Base-by-base conservation (phyloP, 352 stramenopile species). In the Phytophthora constricta region DNA sequence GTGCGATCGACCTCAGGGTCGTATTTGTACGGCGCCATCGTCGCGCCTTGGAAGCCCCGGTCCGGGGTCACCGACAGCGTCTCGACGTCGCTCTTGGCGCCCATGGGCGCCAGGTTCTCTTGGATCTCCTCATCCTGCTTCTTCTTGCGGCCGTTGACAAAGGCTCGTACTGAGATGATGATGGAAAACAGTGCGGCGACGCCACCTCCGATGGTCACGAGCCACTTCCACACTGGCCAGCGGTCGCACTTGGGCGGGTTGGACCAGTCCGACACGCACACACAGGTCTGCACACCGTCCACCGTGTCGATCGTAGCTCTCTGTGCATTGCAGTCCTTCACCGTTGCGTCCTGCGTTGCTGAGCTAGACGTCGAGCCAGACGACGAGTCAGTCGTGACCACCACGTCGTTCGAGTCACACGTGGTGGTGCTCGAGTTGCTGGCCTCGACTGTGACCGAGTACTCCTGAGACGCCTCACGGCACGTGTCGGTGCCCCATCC, bases 211-310 rank as follows among this genome's bases (percentile, higher is more conserved):
- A 90, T 72, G 0, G 82, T 90, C 4, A 89, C 68, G 27, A 86
- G 56, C 65, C 72, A 85, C 62, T 89, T 89, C 66, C 79, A 89
- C 26, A 79, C 65, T 5, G 82, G 77, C 66, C 73, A 85, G 37
- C 63, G 51, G 43, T 83, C 72, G 49, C 82, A 90, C 26, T 71
- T 68, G 1, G 82, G 82, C 20, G 82, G 82, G 26, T 82, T 76
- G 23, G 71, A 74, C 82, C 82, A 91, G 67, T 89, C 82, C 20
- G 76, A 83, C 13, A 82, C 78, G 57, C 82, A 91, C 28, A 86
- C 79, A 28, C 82, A 91, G 5, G 63, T 69, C 17, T 65, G 33
- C 19, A 68, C 57, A 8, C 72, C 79, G 23, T 88, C 68, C 2
- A 80, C 66, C 4, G 54, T 62, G 31, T 80, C 74, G 33, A 86